Evolutionary conservation across 192 early-diverging fungal genomes (phyloP), one percentile per base, ranked within the genome.

Genomic region (Backusella luteola): DNA sequence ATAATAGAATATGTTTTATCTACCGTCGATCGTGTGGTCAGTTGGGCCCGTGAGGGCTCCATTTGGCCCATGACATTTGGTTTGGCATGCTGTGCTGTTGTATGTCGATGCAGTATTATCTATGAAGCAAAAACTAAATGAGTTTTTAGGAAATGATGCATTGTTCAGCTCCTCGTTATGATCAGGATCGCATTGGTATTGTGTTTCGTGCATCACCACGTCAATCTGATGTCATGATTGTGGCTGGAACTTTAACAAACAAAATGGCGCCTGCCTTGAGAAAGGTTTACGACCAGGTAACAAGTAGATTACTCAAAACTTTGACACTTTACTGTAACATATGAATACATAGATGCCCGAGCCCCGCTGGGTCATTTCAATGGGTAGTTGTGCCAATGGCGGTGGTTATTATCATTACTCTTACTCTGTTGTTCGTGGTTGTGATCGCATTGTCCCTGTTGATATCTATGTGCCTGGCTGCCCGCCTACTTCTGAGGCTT

Each of bases 361-460:
- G 81, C 97, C 97, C 59, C 92, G 96, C 66, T 99, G 96, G 97
- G 97, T 99, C 14, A 96, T 99, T 71, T 96, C 96, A 9, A 99
- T 99, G 96, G 97, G 97, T 36, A 94, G 92, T 67, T 99, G 93
- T 77, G 96, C 97, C 41, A 97, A 97, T 83, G 96, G 96, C 76
- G 97, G 97, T 76, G 97, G 97, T 67, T 99, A 99, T 88, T 99
- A 99, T 85, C 97, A 99, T 86, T 99, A 99, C 88, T 95, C 93
- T 53, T 97, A 97, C 83, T 90, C 93, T 74, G 96, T 97, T 44
- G 97, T 98, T 46, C 90, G 97, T 66, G 96, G 97, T 75, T 99
- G 97, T 81, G 97, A 99, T 76, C 91, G 97, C 29, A 92, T 99
- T 83, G 93, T 99, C 7, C 97, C 97, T 32, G 94, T 94, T 49